phyloP scores from a whole-genome alignment of 768 basidiomycete genomes.

The Lactarius tabidus region DNA sequence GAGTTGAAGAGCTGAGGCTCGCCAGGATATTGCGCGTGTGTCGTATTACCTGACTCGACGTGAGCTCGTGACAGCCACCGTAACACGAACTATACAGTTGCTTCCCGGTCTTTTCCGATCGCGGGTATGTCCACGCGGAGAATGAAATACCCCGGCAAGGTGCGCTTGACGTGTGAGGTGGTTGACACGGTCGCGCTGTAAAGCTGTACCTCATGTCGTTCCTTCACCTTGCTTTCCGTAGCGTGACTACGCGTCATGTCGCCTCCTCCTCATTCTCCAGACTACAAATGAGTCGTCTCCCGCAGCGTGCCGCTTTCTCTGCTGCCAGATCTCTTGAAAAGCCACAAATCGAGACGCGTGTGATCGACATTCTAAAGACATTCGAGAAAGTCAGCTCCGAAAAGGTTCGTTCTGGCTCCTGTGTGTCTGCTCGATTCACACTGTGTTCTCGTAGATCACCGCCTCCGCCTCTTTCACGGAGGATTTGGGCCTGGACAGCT shows the following conservation, averaged over 20 bases:
- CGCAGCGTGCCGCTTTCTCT: conserved; percentile 54
- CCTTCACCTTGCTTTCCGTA: conserved; percentile 21
- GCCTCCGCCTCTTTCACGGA: conserved; percentile 62
- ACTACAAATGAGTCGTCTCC: conserved; percentile 27
- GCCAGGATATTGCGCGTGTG: conserved; percentile 22
- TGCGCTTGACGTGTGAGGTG: not conserved
- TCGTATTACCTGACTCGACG: not conserved
- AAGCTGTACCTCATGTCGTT: conserved; percentile 20
- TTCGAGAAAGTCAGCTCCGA: conserved; percentile 83
- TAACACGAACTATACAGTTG: conserved; percentile 48
- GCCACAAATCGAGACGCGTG: conserved; percentile 65
- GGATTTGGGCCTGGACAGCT: conserved; percentile 90
- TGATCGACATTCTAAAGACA: conserved; percentile 78
- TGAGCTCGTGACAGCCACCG: conserved; percentile 37
- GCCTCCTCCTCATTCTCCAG: conserved; percentile 28
- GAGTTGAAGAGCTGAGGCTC: conserved; percentile 20
- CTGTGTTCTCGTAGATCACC: conserved; percentile 48
- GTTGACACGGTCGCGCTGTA: not conserved
- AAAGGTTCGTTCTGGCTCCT: conserved; percentile 46
- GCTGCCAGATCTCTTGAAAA: conserved; percentile 61
- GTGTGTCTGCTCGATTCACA: not conserved
- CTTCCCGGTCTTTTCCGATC: conserved; percentile 35
- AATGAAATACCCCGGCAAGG: not conserved
- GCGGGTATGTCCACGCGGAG: conserved; percentile 11
- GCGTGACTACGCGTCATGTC: conserved; percentile 37